Conservation (phyloP, 108 stramenopile genomes). For the Tribonema minus region DNA sequence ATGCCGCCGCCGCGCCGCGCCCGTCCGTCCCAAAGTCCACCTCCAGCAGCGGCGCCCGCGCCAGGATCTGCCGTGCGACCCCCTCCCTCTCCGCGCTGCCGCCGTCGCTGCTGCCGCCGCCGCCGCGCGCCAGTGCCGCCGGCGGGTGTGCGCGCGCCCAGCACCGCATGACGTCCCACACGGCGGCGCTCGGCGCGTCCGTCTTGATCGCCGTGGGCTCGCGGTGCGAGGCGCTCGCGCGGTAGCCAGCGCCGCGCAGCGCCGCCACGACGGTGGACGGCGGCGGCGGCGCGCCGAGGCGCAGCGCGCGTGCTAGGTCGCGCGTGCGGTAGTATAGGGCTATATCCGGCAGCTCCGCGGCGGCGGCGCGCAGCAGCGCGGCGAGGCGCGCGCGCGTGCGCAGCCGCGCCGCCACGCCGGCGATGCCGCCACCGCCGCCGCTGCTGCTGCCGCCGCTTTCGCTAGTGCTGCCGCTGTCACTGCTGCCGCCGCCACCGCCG, state of each 20-base stretch:
- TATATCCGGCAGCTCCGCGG: constrained; percentile 80
- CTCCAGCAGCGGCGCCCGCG: too few relatives aligned
- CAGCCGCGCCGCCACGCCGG: constrained; percentile 40
- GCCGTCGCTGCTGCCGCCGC: too few relatives aligned
- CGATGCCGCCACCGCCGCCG: constrained; percentile 14
- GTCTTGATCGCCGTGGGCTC: constrained; percentile 88
- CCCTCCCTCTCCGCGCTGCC: too few relatives aligned
- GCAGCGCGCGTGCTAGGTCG: too few relatives aligned
- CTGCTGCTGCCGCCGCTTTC: too few relatives aligned
- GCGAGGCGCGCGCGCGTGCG: constrained; percentile 64
- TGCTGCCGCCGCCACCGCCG: too few relatives aligned
- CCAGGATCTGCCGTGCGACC: too few relatives aligned
- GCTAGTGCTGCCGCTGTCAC: too few relatives aligned
- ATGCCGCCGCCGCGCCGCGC: too few relatives aligned
- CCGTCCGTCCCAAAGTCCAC: too few relatives aligned
- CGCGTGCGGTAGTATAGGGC: constrained; percentile 82
- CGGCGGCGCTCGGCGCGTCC: constrained; percentile 75
- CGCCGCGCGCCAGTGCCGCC: neutral
- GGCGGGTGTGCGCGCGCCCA: constrained; percentile 60
- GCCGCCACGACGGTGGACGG: constrained; percentile 67
- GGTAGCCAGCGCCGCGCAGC: constrained; percentile 77
- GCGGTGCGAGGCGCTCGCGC: constrained; percentile 81
- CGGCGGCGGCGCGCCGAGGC: constrained; percentile 65
- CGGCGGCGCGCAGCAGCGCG: constrained; percentile 72
- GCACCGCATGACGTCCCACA: constrained; percentile 84